These are phyloP conservation scores for Alisma plantagoaquatica DNA, from an alignment of 106 monocot species.

Conservation along the genomic window DNA sequence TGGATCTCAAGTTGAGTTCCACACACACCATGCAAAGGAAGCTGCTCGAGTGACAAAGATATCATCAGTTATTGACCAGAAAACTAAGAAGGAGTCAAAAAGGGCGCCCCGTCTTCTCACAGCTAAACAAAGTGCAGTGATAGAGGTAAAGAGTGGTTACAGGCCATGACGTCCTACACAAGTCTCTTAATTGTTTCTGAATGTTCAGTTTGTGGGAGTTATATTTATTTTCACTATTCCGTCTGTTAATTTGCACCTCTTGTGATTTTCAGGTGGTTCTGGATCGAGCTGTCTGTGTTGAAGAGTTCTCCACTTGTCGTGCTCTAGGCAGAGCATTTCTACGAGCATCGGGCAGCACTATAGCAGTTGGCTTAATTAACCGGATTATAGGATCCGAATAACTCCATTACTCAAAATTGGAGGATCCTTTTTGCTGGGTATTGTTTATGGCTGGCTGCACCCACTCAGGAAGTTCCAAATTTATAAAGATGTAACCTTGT, in stretches of 20 bases:
- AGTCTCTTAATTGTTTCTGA: not conserved
- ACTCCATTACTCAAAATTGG: too few relatives aligned
- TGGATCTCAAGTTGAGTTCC: conserved; percentile 54
- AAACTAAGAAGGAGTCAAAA: conserved; percentile 47
- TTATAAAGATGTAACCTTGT: too few relatives aligned
- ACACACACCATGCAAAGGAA: conserved; percentile 63
- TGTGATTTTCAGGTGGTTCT: conserved; percentile 40
- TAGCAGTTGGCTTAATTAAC: conserved; percentile 67
- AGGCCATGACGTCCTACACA: not conserved
- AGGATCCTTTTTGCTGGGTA: too few relatives aligned
- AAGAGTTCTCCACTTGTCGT: conserved; percentile 67
- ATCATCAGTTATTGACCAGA: conserved; percentile 52
- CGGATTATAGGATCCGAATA: too few relatives aligned
- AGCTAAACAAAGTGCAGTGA: conserved; percentile 65
- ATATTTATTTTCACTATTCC: too few relatives aligned
- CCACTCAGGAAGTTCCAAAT: too few relatives aligned
- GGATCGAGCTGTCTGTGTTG: conserved; percentile 63
- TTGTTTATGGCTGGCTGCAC: too few relatives aligned
- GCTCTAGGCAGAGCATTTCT: conserved; percentile 70
- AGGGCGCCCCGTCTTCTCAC: conserved; percentile 62
- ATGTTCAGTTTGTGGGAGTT: not conserved
- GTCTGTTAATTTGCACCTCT: too few relatives aligned
- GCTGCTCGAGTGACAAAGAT: conserved; percentile 56
- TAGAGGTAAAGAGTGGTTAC: conserved; percentile 29
- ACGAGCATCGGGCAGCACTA: conserved; percentile 43